These are phyloP conservation scores for Lathyrus oleraceus DNA, from an alignment of 306 rosid genomes.

Conservation along the genomic window DNA sequence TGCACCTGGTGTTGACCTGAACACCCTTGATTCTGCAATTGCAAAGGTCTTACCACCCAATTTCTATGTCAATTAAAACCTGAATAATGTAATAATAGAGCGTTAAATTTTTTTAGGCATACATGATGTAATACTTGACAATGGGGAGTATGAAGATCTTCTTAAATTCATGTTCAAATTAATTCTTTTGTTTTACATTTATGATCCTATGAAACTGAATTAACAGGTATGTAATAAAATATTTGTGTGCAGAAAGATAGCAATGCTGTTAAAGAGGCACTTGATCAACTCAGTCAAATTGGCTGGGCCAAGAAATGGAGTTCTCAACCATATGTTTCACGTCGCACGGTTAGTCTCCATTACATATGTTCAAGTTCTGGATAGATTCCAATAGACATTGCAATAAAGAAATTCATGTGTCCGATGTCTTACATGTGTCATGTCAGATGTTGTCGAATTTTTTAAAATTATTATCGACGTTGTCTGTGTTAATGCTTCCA, in stretches of 20 bases:
- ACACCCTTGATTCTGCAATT: constrained; percentile 73
- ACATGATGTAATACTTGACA: neutral
- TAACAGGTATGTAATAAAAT: neutral
- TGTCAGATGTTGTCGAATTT: neutral
- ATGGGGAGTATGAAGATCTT: neutral
- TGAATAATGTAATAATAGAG: no score
- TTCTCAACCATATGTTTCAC: constrained; percentile 91
- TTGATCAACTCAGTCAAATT: constrained; percentile 69
- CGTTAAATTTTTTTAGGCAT: no score
- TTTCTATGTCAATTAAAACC: neutral
- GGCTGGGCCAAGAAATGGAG: constrained; percentile 99
- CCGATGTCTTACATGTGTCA: neutral
- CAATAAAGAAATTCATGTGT: neutral
- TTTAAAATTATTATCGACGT: neutral
- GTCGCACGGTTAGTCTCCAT: constrained; percentile 92
- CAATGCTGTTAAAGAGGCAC: constrained; percentile 73
- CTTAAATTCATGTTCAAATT: neutral
- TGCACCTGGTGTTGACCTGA: constrained; percentile 76
- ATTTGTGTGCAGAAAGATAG: constrained; percentile 72
- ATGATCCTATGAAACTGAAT: neutral
- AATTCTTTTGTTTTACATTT: neutral
- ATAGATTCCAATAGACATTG: constrained; percentile 7
- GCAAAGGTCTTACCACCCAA: constrained; percentile 45
- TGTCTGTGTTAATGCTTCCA: neutral
- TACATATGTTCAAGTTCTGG: constrained; percentile 47